phyloP scores from a whole-genome alignment of 2,329 filamentous ascomycete species.

The Colletotrichum falcatum region DNA sequence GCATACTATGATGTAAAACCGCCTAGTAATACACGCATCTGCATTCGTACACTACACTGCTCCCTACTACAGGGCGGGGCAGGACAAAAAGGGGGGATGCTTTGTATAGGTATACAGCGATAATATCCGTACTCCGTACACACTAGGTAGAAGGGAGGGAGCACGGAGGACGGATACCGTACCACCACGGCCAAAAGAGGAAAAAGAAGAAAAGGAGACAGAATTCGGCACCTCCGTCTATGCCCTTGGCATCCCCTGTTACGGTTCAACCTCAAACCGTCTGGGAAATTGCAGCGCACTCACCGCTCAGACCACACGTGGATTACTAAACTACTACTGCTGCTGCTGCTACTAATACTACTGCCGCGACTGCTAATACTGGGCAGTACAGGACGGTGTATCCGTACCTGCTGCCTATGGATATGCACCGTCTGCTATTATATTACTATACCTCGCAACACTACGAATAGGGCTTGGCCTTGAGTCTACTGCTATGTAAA shows the following conservation, averaged over 20 bases:
- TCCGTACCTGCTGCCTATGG: no score
- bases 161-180: background rate
- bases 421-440: no score
- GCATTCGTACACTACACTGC: background rate
- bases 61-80: background rate
- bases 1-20: background rate
- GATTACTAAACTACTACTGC: background rate
- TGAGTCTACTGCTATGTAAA: conserved; percentile 15
- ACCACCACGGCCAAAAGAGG: background rate
- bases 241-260: conserved; percentile 9
- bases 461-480: no score
- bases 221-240: conserved; percentile 32
- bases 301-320: conserved; percentile 22
- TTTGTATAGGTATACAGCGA: no score
- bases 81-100: no score
- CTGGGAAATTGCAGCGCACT: conserved; percentile 38
- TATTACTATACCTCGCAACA: background rate
- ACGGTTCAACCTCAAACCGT: conserved; percentile 39
- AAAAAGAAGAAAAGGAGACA: conserved; percentile 13
- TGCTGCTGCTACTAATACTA: no score
- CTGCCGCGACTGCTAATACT: no score
- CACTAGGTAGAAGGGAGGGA: no score
- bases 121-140: no score
- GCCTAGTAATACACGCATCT: no score
- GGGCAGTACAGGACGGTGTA: background rate